Evolutionary conservation across 2,329 filamentous ascomycete species (phyloP).

Genomic region (Parastagonospora nodorum): DNA sequence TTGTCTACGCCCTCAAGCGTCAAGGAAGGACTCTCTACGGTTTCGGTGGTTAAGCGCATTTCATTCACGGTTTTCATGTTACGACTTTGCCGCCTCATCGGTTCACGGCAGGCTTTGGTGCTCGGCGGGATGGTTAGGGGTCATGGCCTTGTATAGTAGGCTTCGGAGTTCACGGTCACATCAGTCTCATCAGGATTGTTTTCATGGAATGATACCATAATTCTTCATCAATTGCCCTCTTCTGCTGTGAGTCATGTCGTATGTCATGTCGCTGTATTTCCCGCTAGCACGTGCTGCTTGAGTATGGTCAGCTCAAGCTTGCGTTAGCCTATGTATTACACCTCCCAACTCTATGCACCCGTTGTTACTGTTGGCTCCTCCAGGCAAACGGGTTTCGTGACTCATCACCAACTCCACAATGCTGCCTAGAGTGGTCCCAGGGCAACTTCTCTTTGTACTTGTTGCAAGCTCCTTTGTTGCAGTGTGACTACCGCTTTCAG

Average conservation of each 20-base stretch:
- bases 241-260: neutral
- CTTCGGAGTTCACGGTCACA: slow-evolving; percentile 42
- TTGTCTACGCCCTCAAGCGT: slow-evolving; percentile 67
- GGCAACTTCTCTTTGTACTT: neutral
- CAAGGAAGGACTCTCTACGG: slow-evolving; percentile 78
- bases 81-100: slow-evolving; percentile 39
- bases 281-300: neutral
- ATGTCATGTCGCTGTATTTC: neutral
- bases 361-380: no score
- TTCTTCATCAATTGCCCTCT: slow-evolving; percentile 18
- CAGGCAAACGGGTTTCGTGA: neutral
- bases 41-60: slow-evolving; percentile 76
- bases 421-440: neutral
- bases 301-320: no score
- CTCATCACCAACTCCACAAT: no score
- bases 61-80: slow-evolving; percentile 41
- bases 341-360: no score
- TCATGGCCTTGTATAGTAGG: slow-evolving; percentile 43
- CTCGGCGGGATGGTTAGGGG: slow-evolving; percentile 34
- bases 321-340: no score
- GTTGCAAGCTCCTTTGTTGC: neutral
- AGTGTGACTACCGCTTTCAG: neutral
- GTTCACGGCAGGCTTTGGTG: slow-evolving; percentile 66
- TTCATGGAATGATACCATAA: slow-evolving; percentile 45
- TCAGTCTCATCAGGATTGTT: slow-evolving; percentile 32